Evolutionary conservation across 441 rosid genomes (phyloP), one percentile per base, ranked within the genome.

Genomic region (Euphorbia schlechtendalii): DNA sequence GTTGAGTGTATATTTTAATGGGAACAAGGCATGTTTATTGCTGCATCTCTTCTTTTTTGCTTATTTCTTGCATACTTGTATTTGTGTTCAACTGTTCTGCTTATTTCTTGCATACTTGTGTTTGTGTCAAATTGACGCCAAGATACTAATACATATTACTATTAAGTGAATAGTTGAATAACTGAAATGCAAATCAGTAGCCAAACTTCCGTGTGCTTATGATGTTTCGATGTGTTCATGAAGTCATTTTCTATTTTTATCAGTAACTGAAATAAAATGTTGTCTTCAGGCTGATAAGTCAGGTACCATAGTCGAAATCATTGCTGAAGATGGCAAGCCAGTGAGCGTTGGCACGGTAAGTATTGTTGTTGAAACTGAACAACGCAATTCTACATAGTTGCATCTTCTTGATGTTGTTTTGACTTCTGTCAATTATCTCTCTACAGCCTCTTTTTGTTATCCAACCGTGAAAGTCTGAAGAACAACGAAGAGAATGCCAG

Each of bases 321-420:
- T 87, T 17, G 86, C 57, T 27, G 89, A 90, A 78, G 96, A 87
- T 56, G 82, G 87, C 58, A 86, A 90, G 74, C 71, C 90, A 45
- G 90, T 86, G 24, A 84, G 86, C 43, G 79, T 86, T 43, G 96
- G 84, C 74, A 76, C 57, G 56, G 94, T 89, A 59, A 79, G 82
- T 76, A 67, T 46, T 2, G 34, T 6, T n/a, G n/a, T n/a, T n/a
- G n/a, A n/a, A 54, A 13, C 5, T 43, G 61, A 27, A 27, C 12
- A 18, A 57, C 56, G n/a, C 64, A 57, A 64, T 25, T 38, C 8
- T 51, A 51, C 1, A 0, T 27, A 15, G 51, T 56, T 20, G 40
- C 49, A 36, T 28, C 4, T 15, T 27, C 18, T 28, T 30, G 7
- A 3, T 2, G 53, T n/a, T 8, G 3, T 9, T 27, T 55, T 59